These are phyloP conservation scores for Dioscorea zingiberensis DNA, from an alignment of 106 monocot genomes.

Conservation along the genomic window DNA sequence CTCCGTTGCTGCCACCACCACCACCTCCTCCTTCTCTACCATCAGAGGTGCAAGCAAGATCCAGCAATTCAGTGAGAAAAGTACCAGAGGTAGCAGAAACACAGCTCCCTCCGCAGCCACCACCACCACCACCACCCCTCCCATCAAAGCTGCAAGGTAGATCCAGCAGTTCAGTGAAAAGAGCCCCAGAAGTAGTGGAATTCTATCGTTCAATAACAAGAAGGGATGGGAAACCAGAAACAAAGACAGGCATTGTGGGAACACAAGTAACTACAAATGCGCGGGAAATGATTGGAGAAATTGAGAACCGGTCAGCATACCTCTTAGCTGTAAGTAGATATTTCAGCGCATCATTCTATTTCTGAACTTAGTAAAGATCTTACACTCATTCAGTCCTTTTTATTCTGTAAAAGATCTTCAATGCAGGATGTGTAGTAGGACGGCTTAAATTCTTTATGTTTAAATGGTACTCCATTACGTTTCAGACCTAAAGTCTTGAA, in stretches of 20 bases:
- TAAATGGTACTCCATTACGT: no score
- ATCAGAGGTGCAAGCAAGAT: slow-evolving; percentile 2
- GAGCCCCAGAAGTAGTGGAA: slow-evolving; percentile 57
- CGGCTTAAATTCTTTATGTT: no score
- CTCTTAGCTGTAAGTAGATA: slow-evolving; percentile 48
- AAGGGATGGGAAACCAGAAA: slow-evolving; percentile 35
- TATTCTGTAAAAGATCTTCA: no score
- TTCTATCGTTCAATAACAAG: slow-evolving; percentile 37
- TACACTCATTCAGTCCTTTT: not conserved
- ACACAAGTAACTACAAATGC: slow-evolving; percentile 16
- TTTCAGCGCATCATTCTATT: not conserved
- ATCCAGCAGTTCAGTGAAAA: slow-evolving; percentile 18
- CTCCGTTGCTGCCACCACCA: slow-evolving; percentile 21
- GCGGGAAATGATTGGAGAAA: slow-evolving; percentile 67
- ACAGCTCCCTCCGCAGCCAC: not conserved
- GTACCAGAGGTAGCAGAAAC: slow-evolving; percentile 50
- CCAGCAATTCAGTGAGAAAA: slow-evolving; percentile 25
- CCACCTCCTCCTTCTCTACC: slow-evolving; percentile 30
- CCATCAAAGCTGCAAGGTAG: slow-evolving; percentile 11
- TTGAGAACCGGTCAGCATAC: slow-evolving; percentile 61
- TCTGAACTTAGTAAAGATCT: not conserved
- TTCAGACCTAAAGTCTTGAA: no score
- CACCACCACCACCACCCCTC: slow-evolving; percentile 36
- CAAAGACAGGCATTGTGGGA: slow-evolving; percentile 17
- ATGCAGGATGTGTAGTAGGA: no score